Percentiles rank a stretch among this genome's conserved stretches.
These are phyloP conservation scores for Leccinum subfulvum DNA, from an alignment of 1,284 basidiomycete genomes.

Conservation along the genomic window DNA sequence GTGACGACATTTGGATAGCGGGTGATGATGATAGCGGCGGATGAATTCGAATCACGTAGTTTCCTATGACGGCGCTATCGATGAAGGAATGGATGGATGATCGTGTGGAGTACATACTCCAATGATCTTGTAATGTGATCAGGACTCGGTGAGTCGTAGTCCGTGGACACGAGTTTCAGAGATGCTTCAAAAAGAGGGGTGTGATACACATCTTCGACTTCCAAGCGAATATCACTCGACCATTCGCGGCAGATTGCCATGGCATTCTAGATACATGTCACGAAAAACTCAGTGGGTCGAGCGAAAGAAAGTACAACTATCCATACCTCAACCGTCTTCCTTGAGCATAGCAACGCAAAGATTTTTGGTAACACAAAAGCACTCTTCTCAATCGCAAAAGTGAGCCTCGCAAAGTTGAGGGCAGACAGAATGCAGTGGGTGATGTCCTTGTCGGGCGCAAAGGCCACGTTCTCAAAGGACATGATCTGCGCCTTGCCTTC, in stretches of 20 bases:
- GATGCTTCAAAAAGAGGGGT: constrained; percentile 42
- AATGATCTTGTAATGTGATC: constrained; percentile 41
- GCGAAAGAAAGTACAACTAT: neutral
- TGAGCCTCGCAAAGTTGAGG: constrained; percentile 54
- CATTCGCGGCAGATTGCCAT: constrained; percentile 48
- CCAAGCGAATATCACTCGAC: constrained; percentile 46
- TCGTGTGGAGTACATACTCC: constrained; percentile 34
- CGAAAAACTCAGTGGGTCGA: neutral
- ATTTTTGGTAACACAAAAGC: constrained; percentile 34
- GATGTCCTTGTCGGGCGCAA: constrained; percentile 36
- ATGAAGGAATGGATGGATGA: neutral
- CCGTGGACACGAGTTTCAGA: constrained; percentile 39
- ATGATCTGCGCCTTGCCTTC: constrained; percentile 31
- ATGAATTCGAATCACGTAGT: constrained; percentile 27
- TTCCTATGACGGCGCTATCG: constrained; percentile 26
- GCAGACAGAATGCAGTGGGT: constrained; percentile 56
- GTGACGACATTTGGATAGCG: constrained; percentile 59
- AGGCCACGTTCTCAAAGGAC: constrained; percentile 39
- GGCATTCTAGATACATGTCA: constrained; percentile 40
- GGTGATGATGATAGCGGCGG: constrained; percentile 51
- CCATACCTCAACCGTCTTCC: constrained; percentile 39
- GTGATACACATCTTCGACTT: constrained; percentile 44
- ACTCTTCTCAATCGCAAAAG: constrained; percentile 38
- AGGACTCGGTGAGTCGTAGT: constrained; percentile 39
- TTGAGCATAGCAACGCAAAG: constrained; percentile 38